Evolutionary conservation across 176 grass and related monocot genomes (phyloP), one percentile per base, ranked within the genome.

Genomic region (Avena atlantica): DNA sequence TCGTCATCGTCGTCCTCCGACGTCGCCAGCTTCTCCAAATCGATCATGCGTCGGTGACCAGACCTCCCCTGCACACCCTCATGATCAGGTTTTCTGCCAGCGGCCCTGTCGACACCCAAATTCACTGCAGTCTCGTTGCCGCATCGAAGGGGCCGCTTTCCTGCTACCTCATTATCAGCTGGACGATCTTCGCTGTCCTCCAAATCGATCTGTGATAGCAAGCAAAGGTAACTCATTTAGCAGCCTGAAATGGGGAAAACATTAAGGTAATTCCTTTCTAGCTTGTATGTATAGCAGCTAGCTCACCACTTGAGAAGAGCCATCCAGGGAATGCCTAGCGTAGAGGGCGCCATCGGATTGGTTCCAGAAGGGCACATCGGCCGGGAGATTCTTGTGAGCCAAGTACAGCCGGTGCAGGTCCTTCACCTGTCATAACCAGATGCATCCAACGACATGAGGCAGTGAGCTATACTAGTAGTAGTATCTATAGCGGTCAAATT

Each of bases 351-450:
- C 27, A 12, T 48, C 36, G n/a, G 89, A 81, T 80, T 57, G 83
- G 21, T 84, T 80, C 84, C 89, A 89, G 67, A 49, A 78, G 56
- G 84, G 44, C 42, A 72, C 75, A 62, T 81, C 80, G 10, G 9
- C 24, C 48, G 81, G 65, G 79, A 86, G 74, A 63, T 88, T 89
- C 53, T 76, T 89, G 45, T 84, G 89, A 37, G 76, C 48, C 89
- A 84, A 84, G 53, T 91, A 91, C 50, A 91, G 62, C 29, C 86
- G 78, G 70, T 78, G 86, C 70, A 89, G 87, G 76, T 91, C 86
- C 62, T 81, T 71, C 7, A 90, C 85, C 91, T 93, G 73, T n/a
- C 68, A 74, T 9, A 9, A 56, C 6, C 23, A 78, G 23, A 86
- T 78, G 63, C 48, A 69, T 57, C 55, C 17, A 56, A 36, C 59